A percentile compares a stretch with the other conserved stretches of the same genome.
phyloP scores from a whole-genome alignment of 2,329 filamentous ascomycete species.

The Aureobasidium mangrovei region DNA sequence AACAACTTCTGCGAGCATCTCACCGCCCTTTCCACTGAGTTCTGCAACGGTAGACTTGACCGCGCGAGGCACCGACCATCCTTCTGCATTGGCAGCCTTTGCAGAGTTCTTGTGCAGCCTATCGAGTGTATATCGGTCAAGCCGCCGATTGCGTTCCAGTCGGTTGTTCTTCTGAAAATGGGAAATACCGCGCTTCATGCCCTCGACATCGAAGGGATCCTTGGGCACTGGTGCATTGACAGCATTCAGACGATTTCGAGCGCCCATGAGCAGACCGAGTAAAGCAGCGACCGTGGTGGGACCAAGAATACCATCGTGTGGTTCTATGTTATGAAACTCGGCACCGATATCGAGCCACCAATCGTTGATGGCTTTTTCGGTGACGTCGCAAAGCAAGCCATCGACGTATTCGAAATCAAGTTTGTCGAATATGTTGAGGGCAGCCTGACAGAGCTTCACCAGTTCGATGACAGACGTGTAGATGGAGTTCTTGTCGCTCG shows the following conservation, averaged over 20 bases:
- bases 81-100: slow-evolving; percentile 80
- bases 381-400: slow-evolving; percentile 85
- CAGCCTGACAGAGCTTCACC: slow-evolving; percentile 83
- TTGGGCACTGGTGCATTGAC: slow-evolving; percentile 77
- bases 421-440: slow-evolving; percentile 79
- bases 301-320: slow-evolving; percentile 83
- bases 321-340: slow-evolving; percentile 87
- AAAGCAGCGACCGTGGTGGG: slow-evolving; percentile 85
- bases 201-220: slow-evolving; percentile 80
- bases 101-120: slow-evolving; percentile 74
- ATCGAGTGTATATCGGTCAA: slow-evolving; percentile 77
- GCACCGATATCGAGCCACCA: slow-evolving; percentile 95
- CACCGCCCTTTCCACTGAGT: slow-evolving; percentile 84
- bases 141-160: slow-evolving; percentile 62
- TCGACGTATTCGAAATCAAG: slow-evolving; percentile 84
- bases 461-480: slow-evolving; percentile 75
- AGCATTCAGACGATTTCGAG: slow-evolving; percentile 79
- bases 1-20: slow-evolving; percentile 93
- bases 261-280: slow-evolving; percentile 79
- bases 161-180: slow-evolving; percentile 88
- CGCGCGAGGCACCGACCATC: slow-evolving; percentile 84
- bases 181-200: slow-evolving; percentile 72
- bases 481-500: slow-evolving; percentile 71
- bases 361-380: slow-evolving; percentile 78
- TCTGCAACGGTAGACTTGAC: slow-evolving; percentile 94